phyloP scores from a whole-genome alignment of 345 rosid species.

The Murraya paniculata region DNA sequence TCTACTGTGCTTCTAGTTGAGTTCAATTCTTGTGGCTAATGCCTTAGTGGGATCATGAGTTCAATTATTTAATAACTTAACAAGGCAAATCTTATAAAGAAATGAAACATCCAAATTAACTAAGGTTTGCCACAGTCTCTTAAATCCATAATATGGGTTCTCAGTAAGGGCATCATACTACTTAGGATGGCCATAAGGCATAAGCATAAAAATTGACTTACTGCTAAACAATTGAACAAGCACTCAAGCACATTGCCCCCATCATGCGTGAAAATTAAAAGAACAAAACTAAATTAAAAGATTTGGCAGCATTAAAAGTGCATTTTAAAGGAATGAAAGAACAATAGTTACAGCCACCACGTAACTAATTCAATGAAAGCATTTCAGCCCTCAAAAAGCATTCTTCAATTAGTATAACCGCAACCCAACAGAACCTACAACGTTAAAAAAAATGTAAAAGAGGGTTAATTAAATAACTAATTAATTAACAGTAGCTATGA shows the following conservation, averaged over 20 bases:
- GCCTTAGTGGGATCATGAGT: neutral
- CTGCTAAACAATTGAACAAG: neutral
- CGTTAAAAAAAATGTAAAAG: neutral
- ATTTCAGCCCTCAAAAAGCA: no score
- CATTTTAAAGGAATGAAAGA: neutral
- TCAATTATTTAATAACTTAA: neutral
- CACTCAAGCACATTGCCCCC: neutral
- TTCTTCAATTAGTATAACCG: neutral
- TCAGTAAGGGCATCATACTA: no score
- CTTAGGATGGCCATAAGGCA: no score
- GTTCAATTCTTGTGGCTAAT: neutral
- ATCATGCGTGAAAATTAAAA: neutral
- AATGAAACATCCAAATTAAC: neutral
- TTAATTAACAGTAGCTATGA: slow-evolving; percentile 78
- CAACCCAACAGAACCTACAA: neutral
- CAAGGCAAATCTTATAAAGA: neutral
- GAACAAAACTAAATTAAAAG: neutral
- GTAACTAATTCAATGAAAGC: no score
- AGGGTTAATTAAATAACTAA: neutral
- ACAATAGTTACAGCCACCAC: neutral
- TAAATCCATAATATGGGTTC: no score
- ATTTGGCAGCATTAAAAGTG: neutral
- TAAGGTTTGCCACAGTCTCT: no score
- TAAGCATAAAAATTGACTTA: no score
- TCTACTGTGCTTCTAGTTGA: neutral